Base-by-base conservation (phyloP, 805 yeast species). In the Maudiozyma barnettii region DNA sequence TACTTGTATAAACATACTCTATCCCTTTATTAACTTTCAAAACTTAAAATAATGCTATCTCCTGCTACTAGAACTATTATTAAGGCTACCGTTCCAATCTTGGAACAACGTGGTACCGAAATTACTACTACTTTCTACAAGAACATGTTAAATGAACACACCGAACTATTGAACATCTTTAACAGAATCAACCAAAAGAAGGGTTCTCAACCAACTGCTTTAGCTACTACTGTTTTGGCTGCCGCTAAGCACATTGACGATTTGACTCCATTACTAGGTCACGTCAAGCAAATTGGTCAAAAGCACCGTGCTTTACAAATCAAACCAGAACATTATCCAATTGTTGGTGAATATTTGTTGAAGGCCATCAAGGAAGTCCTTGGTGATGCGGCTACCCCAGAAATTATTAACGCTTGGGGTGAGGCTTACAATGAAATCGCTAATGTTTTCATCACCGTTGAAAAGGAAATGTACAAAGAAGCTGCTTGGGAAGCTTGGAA, bases 241-340 rank as follows among this genome's bases (percentile, higher is more conserved):
- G 83, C 82, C 49, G 87, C 88, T 13, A 69, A 75, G 51, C 70
- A 79, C 56, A 80, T 82, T 46, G 81, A 81, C 51, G 75, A 80
- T 49, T 61, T 82, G 45, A 66, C 75, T 2, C 79, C 75, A 10
- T 65, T 83, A 38, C 57, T 69, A 12, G 75, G 66, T 1, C 76
- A 77, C 50, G 85, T 83, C 9, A 66, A 72, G 43, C 78, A 76
- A 50, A 79, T 82, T 54, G 82, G 76, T 41, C 72, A 71, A 52
- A 83, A 82, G 61, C 90, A 83, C 54, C 79, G 76, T 49, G 84
- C 84, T 40, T 66, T 83, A 51, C 77, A 77, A 56, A 73, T 82
- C 39, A 60, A 65, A 51, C 77, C 88, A 3, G 83, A 78, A 47
- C 87, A 82, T 49, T 82, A 82, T 55, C 77, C 79, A 20, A 70